A percentile compares a stretch with the other conserved stretches of the same genome.
phyloP scores from a whole-genome alignment of 2,329 filamentous ascomycete species.

The Penicillium nordicum region DNA sequence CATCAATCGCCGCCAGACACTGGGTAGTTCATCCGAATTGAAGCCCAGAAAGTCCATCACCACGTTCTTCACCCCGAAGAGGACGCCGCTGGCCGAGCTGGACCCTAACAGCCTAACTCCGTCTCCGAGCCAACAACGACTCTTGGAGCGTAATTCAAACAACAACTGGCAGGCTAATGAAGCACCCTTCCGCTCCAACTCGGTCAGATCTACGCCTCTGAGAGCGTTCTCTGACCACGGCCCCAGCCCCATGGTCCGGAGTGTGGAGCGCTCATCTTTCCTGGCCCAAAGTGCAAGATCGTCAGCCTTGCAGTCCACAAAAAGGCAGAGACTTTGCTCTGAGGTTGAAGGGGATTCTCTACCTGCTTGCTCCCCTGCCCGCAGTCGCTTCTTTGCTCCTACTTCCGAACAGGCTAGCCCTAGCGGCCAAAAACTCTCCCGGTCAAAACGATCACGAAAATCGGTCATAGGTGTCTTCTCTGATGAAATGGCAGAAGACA shows the following conservation, averaged over 20 bases:
- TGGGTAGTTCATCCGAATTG: constrained; percentile 47
- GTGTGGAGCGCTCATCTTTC: constrained; percentile 40
- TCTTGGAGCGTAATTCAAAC: constrained; percentile 54
- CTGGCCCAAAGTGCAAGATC: constrained; percentile 36
- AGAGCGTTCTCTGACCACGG: constrained; percentile 37
- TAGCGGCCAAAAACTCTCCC: constrained; percentile 34
- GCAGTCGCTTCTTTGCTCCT: constrained; percentile 50
- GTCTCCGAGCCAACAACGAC: constrained; percentile 61
- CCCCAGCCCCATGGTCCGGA: constrained; percentile 43
- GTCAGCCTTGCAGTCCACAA: constrained; percentile 47
- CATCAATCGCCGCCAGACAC: constrained; percentile 40
- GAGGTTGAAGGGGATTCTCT: constrained; percentile 40
- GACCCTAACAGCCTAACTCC: constrained; percentile 66
- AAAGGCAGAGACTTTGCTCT: constrained; percentile 52
- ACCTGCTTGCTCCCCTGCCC: constrained; percentile 32
- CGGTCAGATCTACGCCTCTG: constrained; percentile 34
- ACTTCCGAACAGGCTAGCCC: constrained; percentile 37
- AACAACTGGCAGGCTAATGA: constrained; percentile 55
- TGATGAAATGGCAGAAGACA: constrained; percentile 52
- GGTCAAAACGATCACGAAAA: constrained; percentile 43
- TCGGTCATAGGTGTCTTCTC: constrained; percentile 51
- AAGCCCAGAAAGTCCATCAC: constrained; percentile 62
- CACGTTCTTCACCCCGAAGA: constrained; percentile 62
- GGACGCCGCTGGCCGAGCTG: constrained; percentile 63
- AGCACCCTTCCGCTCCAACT: constrained; percentile 40